Percentiles rank a stretch among this genome's conserved stretches.
Evolutionary conservation across 2,329 filamentous ascomycete species (phyloP).

Genomic region (Leptographium procerum): DNA sequence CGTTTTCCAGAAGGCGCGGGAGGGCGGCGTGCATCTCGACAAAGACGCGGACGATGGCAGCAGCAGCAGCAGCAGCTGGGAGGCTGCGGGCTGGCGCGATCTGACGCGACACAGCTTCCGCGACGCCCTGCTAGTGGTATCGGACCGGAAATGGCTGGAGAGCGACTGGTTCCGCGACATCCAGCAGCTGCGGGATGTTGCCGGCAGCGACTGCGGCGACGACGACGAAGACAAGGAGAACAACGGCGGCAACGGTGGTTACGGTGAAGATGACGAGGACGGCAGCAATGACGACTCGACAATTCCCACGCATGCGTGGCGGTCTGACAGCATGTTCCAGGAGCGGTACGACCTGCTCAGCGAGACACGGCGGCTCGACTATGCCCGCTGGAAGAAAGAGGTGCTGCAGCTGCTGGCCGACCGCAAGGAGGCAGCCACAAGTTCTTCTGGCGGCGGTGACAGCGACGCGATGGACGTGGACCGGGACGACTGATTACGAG

Average conservation of each 20-base stretch:
- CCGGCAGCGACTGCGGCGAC: conserved; percentile 11
- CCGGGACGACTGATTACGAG: too few species aligned
- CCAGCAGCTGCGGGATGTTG: conserved; percentile 36
- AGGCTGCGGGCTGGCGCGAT: conserved; percentile 34
- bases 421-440: too few species aligned
- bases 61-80: conserved; percentile 33
- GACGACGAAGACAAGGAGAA: conserved; percentile 22
- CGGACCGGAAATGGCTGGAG: conserved; percentile 43
- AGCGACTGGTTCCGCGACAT: conserved; percentile 54
- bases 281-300: conserved; percentile 12
- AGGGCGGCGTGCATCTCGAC: not conserved
- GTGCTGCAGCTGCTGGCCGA: conserved; percentile 47
- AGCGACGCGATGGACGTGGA: conserved; percentile 10
- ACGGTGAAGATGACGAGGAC: conserved; percentile 8
- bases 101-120: conserved; percentile 46
- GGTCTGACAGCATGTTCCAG: conserved; percentile 62
- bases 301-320: conserved; percentile 28
- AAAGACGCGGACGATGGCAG: too few species aligned
- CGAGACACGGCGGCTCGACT: conserved; percentile 49
- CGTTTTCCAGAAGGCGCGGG: conserved; percentile 20
- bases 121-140: conserved; percentile 46
- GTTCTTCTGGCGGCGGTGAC: too few species aligned
- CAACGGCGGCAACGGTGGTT: conserved; percentile 25
- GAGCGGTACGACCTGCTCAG: conserved; percentile 62
- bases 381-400: conserved; percentile 49